Conservation (phyloP, 768 basidiomycete genomes). For the Exsudoporus frostii region DNA sequence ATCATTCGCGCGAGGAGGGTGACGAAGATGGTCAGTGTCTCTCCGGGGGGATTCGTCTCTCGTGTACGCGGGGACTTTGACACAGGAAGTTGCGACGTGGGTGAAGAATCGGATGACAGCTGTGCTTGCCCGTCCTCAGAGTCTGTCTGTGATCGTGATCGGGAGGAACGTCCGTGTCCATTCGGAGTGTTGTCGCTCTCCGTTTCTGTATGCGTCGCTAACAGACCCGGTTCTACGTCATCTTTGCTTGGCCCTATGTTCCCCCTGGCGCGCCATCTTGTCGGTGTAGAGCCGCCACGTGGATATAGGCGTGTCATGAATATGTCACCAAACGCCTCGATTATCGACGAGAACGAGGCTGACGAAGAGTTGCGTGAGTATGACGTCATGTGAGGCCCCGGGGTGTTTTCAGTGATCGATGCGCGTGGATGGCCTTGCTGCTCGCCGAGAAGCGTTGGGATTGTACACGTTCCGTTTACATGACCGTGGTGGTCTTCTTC, state of each 20-base stretch:
- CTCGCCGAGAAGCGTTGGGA: background rate
- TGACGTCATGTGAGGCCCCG: background rate
- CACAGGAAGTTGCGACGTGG: background rate
- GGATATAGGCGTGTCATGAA: constrained; percentile 8
- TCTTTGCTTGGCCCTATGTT: background rate
- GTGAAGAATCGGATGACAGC: background rate
- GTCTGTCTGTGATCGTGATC: background rate
- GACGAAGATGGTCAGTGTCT: constrained; percentile 80
- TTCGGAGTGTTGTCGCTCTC: background rate
- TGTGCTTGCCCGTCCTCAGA: background rate
- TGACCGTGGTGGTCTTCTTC: background rate
- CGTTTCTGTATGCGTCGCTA: constrained; percentile 3
- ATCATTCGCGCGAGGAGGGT: constrained; percentile 86
- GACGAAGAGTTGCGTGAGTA: constrained; percentile 13
- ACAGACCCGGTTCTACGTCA: constrained; percentile 8
- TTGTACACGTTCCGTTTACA: background rate
- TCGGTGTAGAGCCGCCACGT: background rate
- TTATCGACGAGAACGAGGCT: constrained; percentile 18
- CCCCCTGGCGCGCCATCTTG: background rate
- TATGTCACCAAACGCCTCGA: constrained; percentile 19
- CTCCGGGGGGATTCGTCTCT: constrained; percentile 46
- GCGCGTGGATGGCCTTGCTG: background rate
- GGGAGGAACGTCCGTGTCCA: background rate
- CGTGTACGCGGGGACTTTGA: background rate
- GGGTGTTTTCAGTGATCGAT: background rate